phyloP scores from a whole-genome alignment of 306 rosid species.

The Cucumis melo region DNA sequence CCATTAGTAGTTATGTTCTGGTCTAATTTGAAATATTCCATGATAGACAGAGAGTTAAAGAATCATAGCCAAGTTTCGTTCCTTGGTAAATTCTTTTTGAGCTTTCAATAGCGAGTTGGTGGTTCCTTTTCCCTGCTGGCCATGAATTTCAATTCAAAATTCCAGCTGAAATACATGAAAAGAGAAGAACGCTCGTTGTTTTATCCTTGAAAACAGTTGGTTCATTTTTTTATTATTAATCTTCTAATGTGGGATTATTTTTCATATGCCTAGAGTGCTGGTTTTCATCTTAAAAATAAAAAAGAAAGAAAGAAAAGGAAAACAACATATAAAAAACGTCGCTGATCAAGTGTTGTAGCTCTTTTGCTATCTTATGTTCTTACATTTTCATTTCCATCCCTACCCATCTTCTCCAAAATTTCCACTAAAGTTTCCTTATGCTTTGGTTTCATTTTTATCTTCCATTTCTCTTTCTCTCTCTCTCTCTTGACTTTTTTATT shows the following conservation, averaged over 20 bases:
- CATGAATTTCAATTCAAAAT: not conserved
- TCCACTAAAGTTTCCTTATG: not conserved
- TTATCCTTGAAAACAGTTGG: not conserved
- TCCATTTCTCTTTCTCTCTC: too few relatives aligned
- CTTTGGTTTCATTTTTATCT: not conserved
- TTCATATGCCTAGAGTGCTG: too few relatives aligned
- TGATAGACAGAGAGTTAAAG: too few relatives aligned
- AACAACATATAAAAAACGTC: not conserved
- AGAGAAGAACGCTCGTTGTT: not conserved
- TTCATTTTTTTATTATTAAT: not conserved
- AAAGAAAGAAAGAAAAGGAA: too few relatives aligned
- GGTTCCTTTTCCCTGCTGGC: not conserved
- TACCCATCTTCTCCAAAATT: not conserved
- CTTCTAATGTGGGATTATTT: not conserved
- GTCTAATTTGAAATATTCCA: too few relatives aligned
- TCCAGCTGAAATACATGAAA: not conserved
- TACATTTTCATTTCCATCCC: not conserved
- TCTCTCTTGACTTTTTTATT: not conserved
- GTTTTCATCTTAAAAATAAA: too few relatives aligned
- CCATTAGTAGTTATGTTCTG: too few relatives aligned
- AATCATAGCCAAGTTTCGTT: too few relatives aligned
- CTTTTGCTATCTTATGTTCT: not conserved
- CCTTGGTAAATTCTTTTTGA: not conserved
- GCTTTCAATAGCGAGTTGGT: not conserved
- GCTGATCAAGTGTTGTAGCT: not conserved